Evolutionary conservation across 345 rosid species (phyloP).

Genomic region (Salix caprea): DNA sequence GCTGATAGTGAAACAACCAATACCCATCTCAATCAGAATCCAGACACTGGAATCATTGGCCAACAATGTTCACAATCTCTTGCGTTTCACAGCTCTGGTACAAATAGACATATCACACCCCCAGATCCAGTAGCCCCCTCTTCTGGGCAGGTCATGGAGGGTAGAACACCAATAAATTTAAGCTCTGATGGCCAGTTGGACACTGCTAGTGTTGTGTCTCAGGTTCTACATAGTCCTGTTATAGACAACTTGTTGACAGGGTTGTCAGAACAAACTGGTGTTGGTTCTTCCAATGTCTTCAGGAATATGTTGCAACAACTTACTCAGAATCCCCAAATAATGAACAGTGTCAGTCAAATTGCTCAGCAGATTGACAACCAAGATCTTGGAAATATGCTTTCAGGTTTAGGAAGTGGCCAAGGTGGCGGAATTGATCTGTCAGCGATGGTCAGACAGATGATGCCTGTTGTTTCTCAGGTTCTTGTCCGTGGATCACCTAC

Average conservation of each 20-base stretch:
- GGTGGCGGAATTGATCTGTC: slow-evolving; percentile 73
- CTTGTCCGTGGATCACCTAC: slow-evolving; percentile 34
- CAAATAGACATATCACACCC: slow-evolving; percentile 20
- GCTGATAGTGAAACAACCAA: slow-evolving; percentile 38
- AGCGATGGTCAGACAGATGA: slow-evolving; percentile 85
- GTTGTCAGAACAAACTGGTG: slow-evolving; percentile 69
- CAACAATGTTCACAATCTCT: slow-evolving; percentile 66
- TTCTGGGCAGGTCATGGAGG: slow-evolving; percentile 10
- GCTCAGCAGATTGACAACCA: slow-evolving; percentile 82
- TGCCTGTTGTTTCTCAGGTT: slow-evolving; percentile 91
- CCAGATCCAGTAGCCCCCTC: slow-evolving; percentile 20
- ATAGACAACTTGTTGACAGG: slow-evolving; percentile 67
- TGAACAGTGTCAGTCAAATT: slow-evolving; percentile 77
- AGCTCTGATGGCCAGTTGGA: slow-evolving; percentile 42
- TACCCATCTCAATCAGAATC: slow-evolving; percentile 35
- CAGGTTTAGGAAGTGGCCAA: slow-evolving; percentile 51
- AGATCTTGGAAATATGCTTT: slow-evolving; percentile 68
- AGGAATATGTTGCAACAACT: slow-evolving; percentile 84
- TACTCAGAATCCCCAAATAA: slow-evolving; percentile 75
- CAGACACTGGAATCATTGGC: slow-evolving; percentile 32
- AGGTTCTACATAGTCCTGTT: slow-evolving; percentile 61
- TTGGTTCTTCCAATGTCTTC: slow-evolving; percentile 70
- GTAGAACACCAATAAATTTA: slow-evolving; percentile 30
- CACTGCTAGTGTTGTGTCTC: slow-evolving; percentile 59
- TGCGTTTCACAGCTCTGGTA: slow-evolving; percentile 42